Evolutionary conservation across 2,329 filamentous ascomycete genomes (phyloP).

Genomic region (Phialocephala sp.): DNA sequence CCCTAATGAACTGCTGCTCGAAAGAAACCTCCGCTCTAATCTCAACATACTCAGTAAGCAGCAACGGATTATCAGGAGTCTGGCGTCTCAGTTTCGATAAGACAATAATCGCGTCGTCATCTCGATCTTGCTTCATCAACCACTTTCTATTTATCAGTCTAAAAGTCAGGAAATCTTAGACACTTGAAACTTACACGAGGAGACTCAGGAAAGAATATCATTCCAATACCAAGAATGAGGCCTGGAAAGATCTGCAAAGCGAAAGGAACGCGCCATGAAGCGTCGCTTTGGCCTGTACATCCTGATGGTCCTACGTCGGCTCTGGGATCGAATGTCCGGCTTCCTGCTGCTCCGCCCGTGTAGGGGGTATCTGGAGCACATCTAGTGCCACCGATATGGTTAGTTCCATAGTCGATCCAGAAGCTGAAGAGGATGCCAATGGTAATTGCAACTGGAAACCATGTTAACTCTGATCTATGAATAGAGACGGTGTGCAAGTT

Average conservation of each 20-base stretch:
- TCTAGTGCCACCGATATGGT: constrained; percentile 38
- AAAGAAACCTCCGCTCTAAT: constrained; percentile 64
- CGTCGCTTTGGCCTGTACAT: constrained; percentile 43
- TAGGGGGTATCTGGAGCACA: constrained; percentile 34
- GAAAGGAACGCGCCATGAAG: constrained; percentile 63
- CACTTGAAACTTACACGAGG: constrained; percentile 46
- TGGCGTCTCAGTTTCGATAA: constrained; percentile 57
- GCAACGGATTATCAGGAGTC: constrained; percentile 52
- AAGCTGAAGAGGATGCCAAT: constrained; percentile 42
- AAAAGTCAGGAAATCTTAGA: too few relatives aligned
- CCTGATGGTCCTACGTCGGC: constrained; percentile 33
- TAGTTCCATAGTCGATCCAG: constrained; percentile 41
- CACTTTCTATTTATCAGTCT: constrained; percentile 41
- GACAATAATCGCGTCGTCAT: constrained; percentile 56
- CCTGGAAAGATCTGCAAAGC: constrained; percentile 60
- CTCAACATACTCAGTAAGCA: constrained; percentile 62
- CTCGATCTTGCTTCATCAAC: constrained; percentile 60
- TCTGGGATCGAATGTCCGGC: constrained; percentile 30
- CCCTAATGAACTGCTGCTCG: constrained; percentile 57
- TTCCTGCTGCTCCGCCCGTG: constrained; percentile 27
- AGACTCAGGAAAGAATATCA: constrained; percentile 64
- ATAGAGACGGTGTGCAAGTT: not conserved
- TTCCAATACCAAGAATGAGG: constrained; percentile 58
- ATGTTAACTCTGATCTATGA: not conserved
- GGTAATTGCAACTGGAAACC: constrained; percentile 27